Conservation (phyloP, 805 yeast species). For the Barnettozyma salicaria region DNA sequence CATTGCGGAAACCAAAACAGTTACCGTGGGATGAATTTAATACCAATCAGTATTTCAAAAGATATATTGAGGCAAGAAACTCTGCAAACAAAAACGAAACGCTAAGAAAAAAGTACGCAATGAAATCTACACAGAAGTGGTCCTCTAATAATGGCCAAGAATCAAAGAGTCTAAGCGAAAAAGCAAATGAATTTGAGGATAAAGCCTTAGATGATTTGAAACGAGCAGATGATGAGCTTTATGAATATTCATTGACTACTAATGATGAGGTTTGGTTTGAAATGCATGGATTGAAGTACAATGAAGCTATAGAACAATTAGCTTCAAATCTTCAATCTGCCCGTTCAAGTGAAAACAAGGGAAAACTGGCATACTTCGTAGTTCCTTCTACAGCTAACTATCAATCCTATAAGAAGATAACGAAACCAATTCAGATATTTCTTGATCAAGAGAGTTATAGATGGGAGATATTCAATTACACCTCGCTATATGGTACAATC, state of each 20-base stretch:
- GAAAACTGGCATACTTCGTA: constrained; percentile 19
- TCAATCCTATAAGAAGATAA: constrained; percentile 21
- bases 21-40: constrained; percentile 23
- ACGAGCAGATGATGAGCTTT: constrained; percentile 25
- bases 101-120: constrained; percentile 24
- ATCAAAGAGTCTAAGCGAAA: constrained; percentile 25
- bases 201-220: constrained; percentile 18
- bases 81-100: constrained; percentile 20
- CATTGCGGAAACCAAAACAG: constrained; percentile 18
- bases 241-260: constrained; percentile 17
- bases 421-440: constrained; percentile 26
- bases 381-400: constrained; percentile 22
- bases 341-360: constrained; percentile 6
- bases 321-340: constrained; percentile 12
- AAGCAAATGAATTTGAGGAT: constrained; percentile 20
- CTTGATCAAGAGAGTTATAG: constrained; percentile 34
- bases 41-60: constrained; percentile 10
- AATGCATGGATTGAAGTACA: constrained; percentile 25
- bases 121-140: constrained; percentile 25
- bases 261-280: constrained; percentile 25
- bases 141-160: constrained; percentile 20
- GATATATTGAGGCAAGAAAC: constrained; percentile 14
- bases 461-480: constrained; percentile 31
- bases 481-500: constrained; percentile 30
- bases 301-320: constrained; percentile 25